Evolutionary conservation across 495 filamentous ascomycete genomes (phyloP).

Genomic region (Neurospora sp.): DNA sequence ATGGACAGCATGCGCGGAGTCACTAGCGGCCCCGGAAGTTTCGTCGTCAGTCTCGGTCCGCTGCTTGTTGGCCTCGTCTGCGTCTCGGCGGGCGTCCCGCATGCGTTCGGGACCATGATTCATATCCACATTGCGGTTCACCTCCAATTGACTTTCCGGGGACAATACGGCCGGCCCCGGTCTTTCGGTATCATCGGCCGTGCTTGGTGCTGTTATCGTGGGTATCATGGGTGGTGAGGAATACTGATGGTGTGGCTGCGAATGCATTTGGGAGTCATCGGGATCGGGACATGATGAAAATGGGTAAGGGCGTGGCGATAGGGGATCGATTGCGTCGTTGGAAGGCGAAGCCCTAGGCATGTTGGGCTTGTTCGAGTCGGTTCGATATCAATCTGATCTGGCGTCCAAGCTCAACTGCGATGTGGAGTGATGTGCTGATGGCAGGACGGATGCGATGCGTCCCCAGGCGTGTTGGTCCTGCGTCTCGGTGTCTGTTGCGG

Average conservation of each 20-base stretch:
- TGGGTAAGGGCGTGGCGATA: slow-evolving; percentile 28
- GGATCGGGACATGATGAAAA: slow-evolving; percentile 38
- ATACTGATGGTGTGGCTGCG: background rate
- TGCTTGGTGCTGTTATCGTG: slow-evolving; percentile 8
- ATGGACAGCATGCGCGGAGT: background rate
- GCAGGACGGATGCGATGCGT: background rate
- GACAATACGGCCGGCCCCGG: slow-evolving; percentile 30
- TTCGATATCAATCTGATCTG: background rate
- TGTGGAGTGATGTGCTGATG: background rate
- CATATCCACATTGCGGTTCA: slow-evolving; percentile 17
- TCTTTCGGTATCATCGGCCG: slow-evolving; percentile 12
- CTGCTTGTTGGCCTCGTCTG: slow-evolving; percentile 24
- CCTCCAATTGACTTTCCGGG: slow-evolving; percentile 22
- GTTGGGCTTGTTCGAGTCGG: slow-evolving; percentile 2
- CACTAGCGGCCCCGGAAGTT: slow-evolving; percentile 6
- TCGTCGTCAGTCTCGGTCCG: slow-evolving; percentile 28
- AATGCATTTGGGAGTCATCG: slow-evolving; percentile 13
- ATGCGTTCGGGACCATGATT: slow-evolving; percentile 7
- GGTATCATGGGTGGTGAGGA: slow-evolving; percentile 4
- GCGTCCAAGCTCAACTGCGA: background rate
- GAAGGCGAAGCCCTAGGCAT: slow-evolving; percentile 42
- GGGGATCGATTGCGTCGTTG: slow-evolving; percentile 28
- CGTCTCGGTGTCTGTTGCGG: background rate
- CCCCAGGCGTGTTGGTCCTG: background rate
- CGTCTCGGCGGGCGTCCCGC: slow-evolving; percentile 1